phyloP scores from a whole-genome alignment of 192 early-diverging fungal species.

The Coemansia sp. region DNA sequence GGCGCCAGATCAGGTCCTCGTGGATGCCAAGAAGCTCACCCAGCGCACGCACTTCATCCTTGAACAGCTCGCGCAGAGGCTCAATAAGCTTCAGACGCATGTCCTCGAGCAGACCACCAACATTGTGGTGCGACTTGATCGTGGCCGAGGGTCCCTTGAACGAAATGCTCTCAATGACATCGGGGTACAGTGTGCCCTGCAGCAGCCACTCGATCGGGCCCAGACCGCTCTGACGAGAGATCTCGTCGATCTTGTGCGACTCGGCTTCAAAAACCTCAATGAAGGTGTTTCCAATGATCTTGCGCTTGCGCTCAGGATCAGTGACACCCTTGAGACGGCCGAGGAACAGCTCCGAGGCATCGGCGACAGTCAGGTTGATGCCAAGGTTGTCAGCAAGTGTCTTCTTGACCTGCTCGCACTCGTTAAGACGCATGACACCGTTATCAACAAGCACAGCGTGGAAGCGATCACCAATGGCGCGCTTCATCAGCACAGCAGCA shows the following conservation, averaged over 20 bases:
- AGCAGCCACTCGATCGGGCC: slow-evolving; percentile 91
- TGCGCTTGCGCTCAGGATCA: slow-evolving; percentile 96
- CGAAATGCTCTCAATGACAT: slow-evolving; percentile 97
- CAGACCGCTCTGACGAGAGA: slow-evolving; percentile 65
- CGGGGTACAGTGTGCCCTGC: slow-evolving; percentile 97
- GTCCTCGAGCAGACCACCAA: slow-evolving; percentile 92
- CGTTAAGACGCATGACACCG: slow-evolving; percentile 98
- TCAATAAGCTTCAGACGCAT: slow-evolving; percentile 99
- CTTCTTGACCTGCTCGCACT: slow-evolving; percentile 83
- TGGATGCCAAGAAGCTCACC: slow-evolving; percentile 85
- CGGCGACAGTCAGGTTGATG: slow-evolving; percentile 93
- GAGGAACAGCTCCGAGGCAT: slow-evolving; percentile 83
- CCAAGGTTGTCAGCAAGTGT: slow-evolving; percentile 85
- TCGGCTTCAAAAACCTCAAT: slow-evolving; percentile 97
- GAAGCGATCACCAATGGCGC: slow-evolving; percentile 98
- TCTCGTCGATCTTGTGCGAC: slow-evolving; percentile 81
- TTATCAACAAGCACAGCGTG: slow-evolving; percentile 98
- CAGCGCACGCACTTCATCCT: slow-evolving; percentile 98
- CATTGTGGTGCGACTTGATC: slow-evolving; percentile 99
- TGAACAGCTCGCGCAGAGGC: slow-evolving; percentile 97
- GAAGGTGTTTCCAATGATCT: slow-evolving; percentile 99
- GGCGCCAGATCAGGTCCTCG: slow-evolving; percentile 96
- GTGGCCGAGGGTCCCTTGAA: slow-evolving; percentile 99
- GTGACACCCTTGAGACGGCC: slow-evolving; percentile 84
- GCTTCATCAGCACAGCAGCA: slow-evolving; percentile 93